phyloP scores from a whole-genome alignment of 345 rosid species.

The Syzygium jambos region DNA sequence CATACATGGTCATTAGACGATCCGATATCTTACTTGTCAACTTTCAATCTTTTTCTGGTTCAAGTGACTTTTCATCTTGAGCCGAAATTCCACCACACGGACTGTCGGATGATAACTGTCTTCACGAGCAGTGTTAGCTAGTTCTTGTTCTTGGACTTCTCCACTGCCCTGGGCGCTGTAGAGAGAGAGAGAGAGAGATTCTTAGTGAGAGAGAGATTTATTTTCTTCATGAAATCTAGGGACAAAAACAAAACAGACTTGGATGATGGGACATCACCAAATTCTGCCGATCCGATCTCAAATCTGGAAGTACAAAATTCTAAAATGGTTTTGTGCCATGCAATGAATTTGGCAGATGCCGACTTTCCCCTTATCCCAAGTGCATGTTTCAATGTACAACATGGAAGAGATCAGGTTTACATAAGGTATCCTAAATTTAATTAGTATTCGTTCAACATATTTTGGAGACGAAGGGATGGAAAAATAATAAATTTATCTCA shows the following conservation, averaged over 20 bases:
- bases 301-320: not conserved
- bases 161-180: constrained; percentile 63
- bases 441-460: not conserved
- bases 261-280: not conserved
- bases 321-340: not conserved
- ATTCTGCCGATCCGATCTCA: not conserved
- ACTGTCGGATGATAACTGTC: not conserved
- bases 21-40: not conserved
- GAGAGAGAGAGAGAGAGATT: not conserved
- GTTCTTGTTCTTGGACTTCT: constrained; percentile 44
- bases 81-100: not conserved
- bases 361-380: not conserved
- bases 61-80: not conserved
- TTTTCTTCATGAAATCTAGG: not conserved
- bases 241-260: not conserved
- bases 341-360: not conserved
- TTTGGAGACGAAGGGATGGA: not conserved
- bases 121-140: constrained; percentile 5
- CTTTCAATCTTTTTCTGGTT: not conserved
- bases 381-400: not conserved
- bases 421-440: not conserved
- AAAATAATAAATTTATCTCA: not conserved
- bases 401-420: not conserved
- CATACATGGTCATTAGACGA: not conserved
- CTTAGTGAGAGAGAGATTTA: not conserved